These are phyloP conservation scores for Croton setiger DNA, from an alignment of 441 rosid species.

Conservation along the genomic window DNA sequence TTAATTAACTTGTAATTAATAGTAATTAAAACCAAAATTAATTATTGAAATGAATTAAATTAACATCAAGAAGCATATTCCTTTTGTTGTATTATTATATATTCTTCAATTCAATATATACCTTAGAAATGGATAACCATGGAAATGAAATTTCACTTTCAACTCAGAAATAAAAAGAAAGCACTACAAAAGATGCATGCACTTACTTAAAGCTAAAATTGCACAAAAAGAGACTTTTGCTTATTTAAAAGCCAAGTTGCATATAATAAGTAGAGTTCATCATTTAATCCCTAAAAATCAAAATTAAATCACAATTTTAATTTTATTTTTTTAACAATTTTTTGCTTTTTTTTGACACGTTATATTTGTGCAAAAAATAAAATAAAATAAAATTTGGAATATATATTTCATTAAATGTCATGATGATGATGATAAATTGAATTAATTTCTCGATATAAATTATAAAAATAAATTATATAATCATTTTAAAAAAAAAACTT, in stretches of 20 bases:
- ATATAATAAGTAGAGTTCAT: neutral
- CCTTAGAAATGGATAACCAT: neutral
- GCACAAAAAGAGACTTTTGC: neutral
- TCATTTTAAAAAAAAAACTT: no score
- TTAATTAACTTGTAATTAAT: no score
- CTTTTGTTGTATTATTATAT: neutral
- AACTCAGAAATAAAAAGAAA: neutral
- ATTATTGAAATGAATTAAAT: no score
- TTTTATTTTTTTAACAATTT: neutral
- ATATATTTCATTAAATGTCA: no score
- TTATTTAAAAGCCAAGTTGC: neutral
- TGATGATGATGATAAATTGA: no score
- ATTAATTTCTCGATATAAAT: no score
- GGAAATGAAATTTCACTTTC: constrained; percentile 9
- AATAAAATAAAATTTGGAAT: no score
- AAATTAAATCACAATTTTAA: neutral
- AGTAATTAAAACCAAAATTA: no score
- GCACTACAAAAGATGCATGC: constrained; percentile 12
- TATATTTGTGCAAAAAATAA: neutral
- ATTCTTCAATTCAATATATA: no score
- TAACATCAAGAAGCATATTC: neutral
- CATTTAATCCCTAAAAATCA: neutral
- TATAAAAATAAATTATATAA: no score
- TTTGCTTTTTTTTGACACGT: constrained; percentile 15
- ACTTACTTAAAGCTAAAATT: constrained; percentile 17